phyloP scores from a whole-genome alignment of 805 yeast species.

The Saccharomycopsis sp. region DNA sequence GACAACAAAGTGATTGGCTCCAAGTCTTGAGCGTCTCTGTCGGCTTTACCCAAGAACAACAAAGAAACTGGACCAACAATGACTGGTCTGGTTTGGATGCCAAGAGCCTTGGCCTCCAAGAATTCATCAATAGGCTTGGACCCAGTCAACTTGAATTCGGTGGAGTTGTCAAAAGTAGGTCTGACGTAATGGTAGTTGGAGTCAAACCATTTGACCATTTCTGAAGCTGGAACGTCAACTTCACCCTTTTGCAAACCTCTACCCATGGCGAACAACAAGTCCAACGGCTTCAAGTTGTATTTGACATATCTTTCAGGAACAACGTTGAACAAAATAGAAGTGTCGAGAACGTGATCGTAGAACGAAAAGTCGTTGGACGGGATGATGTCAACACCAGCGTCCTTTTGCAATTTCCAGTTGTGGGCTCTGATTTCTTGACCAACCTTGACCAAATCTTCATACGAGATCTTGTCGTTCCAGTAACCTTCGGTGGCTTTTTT shows the following conservation, averaged over 20 bases:
- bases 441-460: conserved; percentile 79
- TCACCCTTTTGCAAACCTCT: conserved; percentile 99
- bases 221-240: conserved; percentile 96
- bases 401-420: conserved; percentile 98
- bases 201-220: conserved; percentile 99
- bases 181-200: conserved; percentile 99
- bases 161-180: conserved; percentile 95
- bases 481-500: conserved; percentile 98
- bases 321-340: conserved; percentile 86
- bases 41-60: conserved; percentile 94
- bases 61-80: conserved; percentile 93
- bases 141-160: conserved; percentile 93
- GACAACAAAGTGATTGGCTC: conserved; percentile 86
- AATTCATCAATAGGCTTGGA: conserved; percentile 95
- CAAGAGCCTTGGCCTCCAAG: conserved; percentile 95
- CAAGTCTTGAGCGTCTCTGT: conserved; percentile 92
- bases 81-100: conserved; percentile 96
- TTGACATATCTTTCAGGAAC: conserved; percentile 96
- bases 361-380: conserved; percentile 97
- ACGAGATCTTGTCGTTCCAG: conserved; percentile 91
- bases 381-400: conserved; percentile 93
- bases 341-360: conserved; percentile 95
- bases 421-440: conserved; percentile 92
- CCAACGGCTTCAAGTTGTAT: conserved; percentile 80
- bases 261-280: conserved; percentile 97